Percentiles rank a stretch among this genome's conserved stretches.
phyloP scores from a whole-genome alignment of 106 monocot genomes.

The Dendrobium officinale region DNA sequence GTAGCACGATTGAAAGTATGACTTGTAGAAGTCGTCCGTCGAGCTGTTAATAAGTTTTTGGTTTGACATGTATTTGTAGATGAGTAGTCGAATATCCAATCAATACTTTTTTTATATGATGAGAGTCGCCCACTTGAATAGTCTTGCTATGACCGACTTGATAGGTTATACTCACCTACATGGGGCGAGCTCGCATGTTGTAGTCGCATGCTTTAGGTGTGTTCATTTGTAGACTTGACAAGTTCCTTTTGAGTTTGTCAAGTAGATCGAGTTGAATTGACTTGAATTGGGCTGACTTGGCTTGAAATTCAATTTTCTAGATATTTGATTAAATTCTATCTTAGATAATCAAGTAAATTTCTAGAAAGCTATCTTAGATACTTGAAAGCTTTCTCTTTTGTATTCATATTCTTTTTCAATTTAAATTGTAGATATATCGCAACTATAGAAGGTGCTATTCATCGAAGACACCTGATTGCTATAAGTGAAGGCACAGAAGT shows the following conservation, averaged over 20 bases:
- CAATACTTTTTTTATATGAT: too few species aligned
- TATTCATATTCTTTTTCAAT: not conserved
- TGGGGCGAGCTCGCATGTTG: too few species aligned
- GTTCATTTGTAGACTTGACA: too few species aligned
- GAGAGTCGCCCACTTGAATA: too few species aligned
- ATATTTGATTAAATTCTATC: too few species aligned
- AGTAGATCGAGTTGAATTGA: not conserved
- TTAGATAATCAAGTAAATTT: not conserved
- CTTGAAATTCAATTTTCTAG: too few species aligned
- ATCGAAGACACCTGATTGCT: conserved; percentile 60
- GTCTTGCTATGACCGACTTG: too few species aligned
- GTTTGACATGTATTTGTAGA: not conserved
- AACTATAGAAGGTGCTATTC: conserved; percentile 55
- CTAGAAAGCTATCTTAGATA: not conserved
- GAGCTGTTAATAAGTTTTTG: not conserved
- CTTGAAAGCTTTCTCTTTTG: not conserved
- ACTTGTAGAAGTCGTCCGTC: too few species aligned
- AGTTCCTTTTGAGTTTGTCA: not conserved
- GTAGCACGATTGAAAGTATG: too few species aligned
- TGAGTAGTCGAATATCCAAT: not conserved
- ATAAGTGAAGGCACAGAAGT: conserved; percentile 84
- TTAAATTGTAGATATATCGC: conserved; percentile 70
- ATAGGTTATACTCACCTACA: too few species aligned
- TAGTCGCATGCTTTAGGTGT: too few species aligned
- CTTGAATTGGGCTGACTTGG: too few species aligned